Evolutionary conservation across 768 basidiomycete species (phyloP).

Genomic region (Plicaturopsis crispa): DNA sequence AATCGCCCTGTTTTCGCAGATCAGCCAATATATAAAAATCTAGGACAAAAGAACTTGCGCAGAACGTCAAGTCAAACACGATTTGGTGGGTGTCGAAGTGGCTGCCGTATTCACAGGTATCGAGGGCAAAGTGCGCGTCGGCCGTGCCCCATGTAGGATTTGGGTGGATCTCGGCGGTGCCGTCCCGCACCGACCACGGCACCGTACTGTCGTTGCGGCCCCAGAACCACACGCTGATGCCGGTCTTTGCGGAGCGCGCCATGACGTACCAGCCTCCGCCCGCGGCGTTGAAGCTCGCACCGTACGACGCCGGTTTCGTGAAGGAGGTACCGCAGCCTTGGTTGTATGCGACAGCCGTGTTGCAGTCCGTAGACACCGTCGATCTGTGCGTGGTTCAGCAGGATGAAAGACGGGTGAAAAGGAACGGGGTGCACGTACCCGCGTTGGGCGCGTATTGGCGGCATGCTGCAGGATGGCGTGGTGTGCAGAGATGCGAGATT

Average conservation of each 20-base stretch:
- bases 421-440: slow-evolving; percentile 30
- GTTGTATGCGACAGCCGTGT: slow-evolving; percentile 43
- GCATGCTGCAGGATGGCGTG: slow-evolving; percentile 38
- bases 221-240: slow-evolving; percentile 62
- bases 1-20: slow-evolving; percentile 35
- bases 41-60: slow-evolving; percentile 31
- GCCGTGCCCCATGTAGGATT: slow-evolving; percentile 34
- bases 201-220: slow-evolving; percentile 33
- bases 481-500: slow-evolving; percentile 56
- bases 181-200: slow-evolving; percentile 30
- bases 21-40: slow-evolving; percentile 2
- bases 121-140: slow-evolving; percentile 38
- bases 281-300: slow-evolving; percentile 36
- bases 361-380: slow-evolving; percentile 37
- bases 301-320: slow-evolving; percentile 32
- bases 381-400: slow-evolving; percentile 18
- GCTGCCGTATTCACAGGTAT: slow-evolving; percentile 40
- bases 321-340: slow-evolving; percentile 53
- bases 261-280: slow-evolving; percentile 60
- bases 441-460: slow-evolving; percentile 28
- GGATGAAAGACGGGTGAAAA: background rate
- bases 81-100: slow-evolving; percentile 48
- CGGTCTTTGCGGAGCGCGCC: slow-evolving; percentile 28
- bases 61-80: slow-evolving; percentile 56
- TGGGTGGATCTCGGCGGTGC: slow-evolving; percentile 10